Evolutionary conservation across 1,284 basidiomycete genomes (phyloP).

Genomic region (Caloboletus firmus): DNA sequence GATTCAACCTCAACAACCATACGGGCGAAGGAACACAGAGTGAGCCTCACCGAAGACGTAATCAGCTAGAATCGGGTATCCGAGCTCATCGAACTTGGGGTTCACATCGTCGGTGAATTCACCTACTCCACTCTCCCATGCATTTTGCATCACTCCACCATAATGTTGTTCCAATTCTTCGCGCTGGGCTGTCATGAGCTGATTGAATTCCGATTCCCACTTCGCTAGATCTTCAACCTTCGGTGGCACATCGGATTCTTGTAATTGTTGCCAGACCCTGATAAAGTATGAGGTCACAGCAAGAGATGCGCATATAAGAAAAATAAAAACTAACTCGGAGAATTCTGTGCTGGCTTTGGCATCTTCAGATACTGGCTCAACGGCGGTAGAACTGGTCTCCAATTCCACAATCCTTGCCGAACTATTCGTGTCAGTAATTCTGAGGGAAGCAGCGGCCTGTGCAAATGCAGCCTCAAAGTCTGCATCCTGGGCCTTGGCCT

Average conservation of each 20-base stretch:
- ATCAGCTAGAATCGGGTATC: slow-evolving; percentile 66
- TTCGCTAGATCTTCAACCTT: slow-evolving; percentile 69
- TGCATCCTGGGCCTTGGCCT: slow-evolving; percentile 70
- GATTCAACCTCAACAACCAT: slow-evolving; percentile 15
- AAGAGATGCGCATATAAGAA: slow-evolving; percentile 10
- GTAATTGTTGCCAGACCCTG: slow-evolving; percentile 61
- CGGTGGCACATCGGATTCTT: slow-evolving; percentile 56
- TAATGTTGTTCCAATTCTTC: slow-evolving; percentile 66
- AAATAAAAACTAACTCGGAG: slow-evolving; percentile 41
- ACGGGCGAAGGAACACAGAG: background rate
- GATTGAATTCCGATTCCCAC: slow-evolving; percentile 90
- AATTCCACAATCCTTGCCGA: slow-evolving; percentile 57
- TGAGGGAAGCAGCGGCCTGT: slow-evolving; percentile 52
- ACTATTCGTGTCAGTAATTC: slow-evolving; percentile 42
- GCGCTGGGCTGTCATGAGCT: slow-evolving; percentile 66
- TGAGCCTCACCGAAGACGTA: slow-evolving; percentile 72
- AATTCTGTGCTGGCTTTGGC: slow-evolving; percentile 40
- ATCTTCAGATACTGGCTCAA: slow-evolving; percentile 38
- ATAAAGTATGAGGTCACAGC: slow-evolving; percentile 3
- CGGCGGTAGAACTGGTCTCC: slow-evolving; percentile 40
- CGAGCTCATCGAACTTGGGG: slow-evolving; percentile 64
- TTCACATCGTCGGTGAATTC: slow-evolving; percentile 42
- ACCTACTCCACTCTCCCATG: slow-evolving; percentile 56
- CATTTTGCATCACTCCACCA: slow-evolving; percentile 56
- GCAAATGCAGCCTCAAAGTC: slow-evolving; percentile 81